Conservation (phyloP, 2,329 filamentous ascomycete genomes). For the Didymella exigua region DNA sequence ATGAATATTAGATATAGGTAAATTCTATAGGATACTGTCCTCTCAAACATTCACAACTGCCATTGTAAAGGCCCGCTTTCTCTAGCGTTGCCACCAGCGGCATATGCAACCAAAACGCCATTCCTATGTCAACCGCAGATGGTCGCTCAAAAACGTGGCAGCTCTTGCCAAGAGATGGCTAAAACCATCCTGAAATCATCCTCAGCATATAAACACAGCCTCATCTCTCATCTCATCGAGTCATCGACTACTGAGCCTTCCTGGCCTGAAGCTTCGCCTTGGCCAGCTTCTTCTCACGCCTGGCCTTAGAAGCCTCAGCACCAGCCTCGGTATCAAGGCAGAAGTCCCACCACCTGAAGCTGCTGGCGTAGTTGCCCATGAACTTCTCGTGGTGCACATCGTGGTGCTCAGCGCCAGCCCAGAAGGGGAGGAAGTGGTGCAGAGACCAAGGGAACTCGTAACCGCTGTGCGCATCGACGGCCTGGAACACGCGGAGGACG, state of each 20-base stretch:
- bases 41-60: constrained; percentile 29
- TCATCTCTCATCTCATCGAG: not conserved
- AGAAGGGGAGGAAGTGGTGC: constrained; percentile 95
- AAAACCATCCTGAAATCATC: constrained; percentile 21
- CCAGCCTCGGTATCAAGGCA: constrained; percentile 91
- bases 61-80: constrained; percentile 30
- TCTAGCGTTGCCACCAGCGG: constrained; percentile 24
- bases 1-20: constrained; percentile 37
- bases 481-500: constrained; percentile 88
- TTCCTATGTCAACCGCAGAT: constrained; percentile 13
- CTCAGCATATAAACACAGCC: not conserved
- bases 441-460: constrained; percentile 99
- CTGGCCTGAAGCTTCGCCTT: constrained; percentile 55
- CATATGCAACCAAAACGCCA: constrained; percentile 31
- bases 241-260: constrained; percentile 58
- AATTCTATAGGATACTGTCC: constrained; percentile 28
- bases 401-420: constrained; percentile 96
- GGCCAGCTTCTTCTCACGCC: constrained; percentile 79
- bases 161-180: constrained; percentile 17
- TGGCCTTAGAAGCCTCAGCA: constrained; percentile 81
- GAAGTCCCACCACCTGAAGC: constrained; percentile 99
- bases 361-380: constrained; percentile 96
- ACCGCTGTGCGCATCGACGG: constrained; percentile 95
- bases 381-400: constrained; percentile 98
- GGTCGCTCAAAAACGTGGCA: constrained; percentile 9